Base-by-base conservation (phyloP, 768 basidiomycete species). In the Tulasnella sp. region DNA sequence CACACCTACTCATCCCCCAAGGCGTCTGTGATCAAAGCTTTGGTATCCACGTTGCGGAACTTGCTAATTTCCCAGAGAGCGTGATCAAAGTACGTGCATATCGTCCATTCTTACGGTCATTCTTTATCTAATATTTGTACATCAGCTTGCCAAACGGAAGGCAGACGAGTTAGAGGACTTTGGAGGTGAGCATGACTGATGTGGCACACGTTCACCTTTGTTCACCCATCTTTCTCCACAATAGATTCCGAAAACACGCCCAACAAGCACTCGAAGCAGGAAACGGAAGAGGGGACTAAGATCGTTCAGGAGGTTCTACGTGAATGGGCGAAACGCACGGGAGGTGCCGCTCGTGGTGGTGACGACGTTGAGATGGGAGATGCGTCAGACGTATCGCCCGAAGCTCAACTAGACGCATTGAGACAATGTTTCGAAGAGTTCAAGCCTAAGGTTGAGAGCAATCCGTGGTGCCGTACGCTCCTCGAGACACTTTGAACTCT, bases 51-150 rank as follows among this genome's bases (percentile, higher is more conserved):
- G 96, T 99, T 14, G 96, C 96, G 0, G 78, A 91, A 67, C 74
- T 98, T n/a, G 94, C 94, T 3, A 93, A 97, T 69, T 99, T 99
- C 70, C 96, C 96, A 0, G 87, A 93, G 59, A 85, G 82, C 62
- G 93, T 98, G 9, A 79, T 98, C 59, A 88, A 85, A 75, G 85
- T 87, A 48, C 57, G 74, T 61, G 9, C 17, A 6, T n/a, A n/a
- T n/a, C 39, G 1, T 9, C 2, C n/a, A 32, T 6, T 4, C 23
- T n/a, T n/a, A n/a, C 34, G 17, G 35, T 19, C 37, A 41, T 45
- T 48, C 7, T 17, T 25, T 25, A 15, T 12, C 23, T 6, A 9
- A 37, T 46, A n/a, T 36, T 48, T 43, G 39, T 36, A 32, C 3
- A 25, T 59, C 65, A 90, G 89, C 78, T 90, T 43, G 93, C 88